Evolutionary conservation across 1,139 yeast species (phyloP), one percentile per base, ranked within the genome.

Genomic region (Debaryomyces subglobosus): DNA sequence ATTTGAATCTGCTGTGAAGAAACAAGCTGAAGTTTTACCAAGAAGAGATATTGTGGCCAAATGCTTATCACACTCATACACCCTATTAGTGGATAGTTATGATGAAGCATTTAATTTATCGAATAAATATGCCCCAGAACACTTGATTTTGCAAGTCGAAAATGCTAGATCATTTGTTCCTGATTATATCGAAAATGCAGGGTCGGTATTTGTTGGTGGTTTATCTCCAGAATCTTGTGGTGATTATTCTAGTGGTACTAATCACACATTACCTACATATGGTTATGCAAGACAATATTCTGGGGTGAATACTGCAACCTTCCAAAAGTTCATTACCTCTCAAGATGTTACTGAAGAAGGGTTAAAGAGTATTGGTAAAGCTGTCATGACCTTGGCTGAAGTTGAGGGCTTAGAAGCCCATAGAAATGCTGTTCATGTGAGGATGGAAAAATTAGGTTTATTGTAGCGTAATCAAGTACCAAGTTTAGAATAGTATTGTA

Each of bases 201-300:
- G 99, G 36, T 87, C 96, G 32, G 95, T 94, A 16, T 94, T 94
- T 63, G 97, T 94, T 46, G 99, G 99, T 36, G 87, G 94, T 1
- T 88, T 88, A 67, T 88, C 97, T 3, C 99, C 99, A 41, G 99
- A 94, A 69, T 88, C 96, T 3, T 92, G 98, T 69, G 99, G 99
- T 62, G 99, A 95, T 69, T 95, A 94, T 73, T 91, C 98, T 1
- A 85, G 94, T 53, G 98, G 99, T 64, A 94, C 99, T 5, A 94
- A 94, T 77, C 98, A 92, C 72, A 94, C 99, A 0, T 79, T 94
- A 61, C 99, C 99, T 51, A 94, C 99, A 0, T 94, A 94, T 66
- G 99, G 99, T 45, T 94, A 94, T 64, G 98, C 99, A 43, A 86
- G 91, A 72, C 96, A 90, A 80, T 94, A 94, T 72, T 87, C 96